phyloP scores from a whole-genome alignment of 768 basidiomycete genomes.

The Lactarius sp. region DNA sequence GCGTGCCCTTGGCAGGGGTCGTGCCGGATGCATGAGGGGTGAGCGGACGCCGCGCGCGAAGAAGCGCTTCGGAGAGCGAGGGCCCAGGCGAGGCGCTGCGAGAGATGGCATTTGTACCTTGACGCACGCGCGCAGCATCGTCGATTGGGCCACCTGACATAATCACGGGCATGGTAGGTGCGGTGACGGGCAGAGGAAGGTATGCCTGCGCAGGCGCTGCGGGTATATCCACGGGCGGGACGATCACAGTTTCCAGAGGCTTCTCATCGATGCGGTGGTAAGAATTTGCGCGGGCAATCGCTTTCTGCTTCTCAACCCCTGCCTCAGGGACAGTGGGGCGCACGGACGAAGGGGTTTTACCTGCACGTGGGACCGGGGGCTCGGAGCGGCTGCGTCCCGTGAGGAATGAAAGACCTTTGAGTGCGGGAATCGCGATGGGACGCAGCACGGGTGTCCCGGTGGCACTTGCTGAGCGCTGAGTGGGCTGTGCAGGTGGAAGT shows the following conservation, averaged over 20 bases:
- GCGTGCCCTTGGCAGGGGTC: conserved; percentile 42
- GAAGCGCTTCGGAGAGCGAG: conserved; percentile 63
- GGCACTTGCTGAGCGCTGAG: conserved; percentile 15
- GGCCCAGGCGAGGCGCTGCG: conserved; percentile 47
- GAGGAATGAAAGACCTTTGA: conserved; percentile 26
- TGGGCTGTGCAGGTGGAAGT: neutral
- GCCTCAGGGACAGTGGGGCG: neutral
- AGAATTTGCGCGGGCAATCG: neutral
- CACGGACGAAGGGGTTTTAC: conserved; percentile 12
- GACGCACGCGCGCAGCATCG: conserved; percentile 13
- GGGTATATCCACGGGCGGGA: neutral
- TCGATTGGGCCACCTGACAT: neutral
- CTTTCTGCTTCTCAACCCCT: conserved; percentile 17
- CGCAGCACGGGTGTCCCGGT: conserved; percentile 15
- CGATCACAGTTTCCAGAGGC: neutral
- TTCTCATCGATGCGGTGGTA: neutral
- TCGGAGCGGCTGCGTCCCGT: conserved; percentile 23
- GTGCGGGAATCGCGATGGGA: conserved; percentile 16
- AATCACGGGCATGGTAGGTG: neutral
- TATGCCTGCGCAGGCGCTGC: conserved; percentile 9
- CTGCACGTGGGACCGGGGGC: conserved; percentile 19
- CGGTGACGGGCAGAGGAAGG: neutral
- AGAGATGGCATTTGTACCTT: conserved; percentile 23
- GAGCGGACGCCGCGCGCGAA: conserved; percentile 53
- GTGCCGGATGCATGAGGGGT: conserved; percentile 25